phyloP scores from a whole-genome alignment of 2,329 filamentous ascomycete species.

The Penicillium frequentans region DNA sequence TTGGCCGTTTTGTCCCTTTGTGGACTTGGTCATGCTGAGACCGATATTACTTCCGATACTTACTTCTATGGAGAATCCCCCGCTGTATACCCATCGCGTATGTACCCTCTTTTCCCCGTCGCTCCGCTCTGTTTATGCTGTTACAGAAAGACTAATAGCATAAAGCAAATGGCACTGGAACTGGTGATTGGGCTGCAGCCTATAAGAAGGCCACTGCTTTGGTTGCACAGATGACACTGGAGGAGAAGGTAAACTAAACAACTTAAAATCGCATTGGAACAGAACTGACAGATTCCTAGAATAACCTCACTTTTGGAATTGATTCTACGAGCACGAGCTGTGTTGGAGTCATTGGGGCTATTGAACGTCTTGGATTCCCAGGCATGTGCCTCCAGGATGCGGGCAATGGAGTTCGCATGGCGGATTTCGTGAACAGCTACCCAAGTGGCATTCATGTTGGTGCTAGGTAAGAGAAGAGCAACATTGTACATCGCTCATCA shows the following conservation, averaged over 20 bases:
- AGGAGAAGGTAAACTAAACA: slow-evolving; percentile 15
- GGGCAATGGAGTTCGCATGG: slow-evolving; percentile 41
- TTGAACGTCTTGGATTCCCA: slow-evolving; percentile 35
- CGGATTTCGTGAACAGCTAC: slow-evolving; percentile 46
- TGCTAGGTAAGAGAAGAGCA: slow-evolving; percentile 24
- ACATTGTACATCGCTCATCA: not conserved
- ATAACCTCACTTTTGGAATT: slow-evolving; percentile 20
- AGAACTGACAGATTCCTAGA: slow-evolving; percentile 4
- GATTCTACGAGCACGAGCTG: slow-evolving; percentile 14
- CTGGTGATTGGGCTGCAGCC: slow-evolving; percentile 18
- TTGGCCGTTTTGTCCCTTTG: slow-evolving; percentile 13
- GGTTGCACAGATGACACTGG: slow-evolving; percentile 19
- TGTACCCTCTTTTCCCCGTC: too few relatives aligned
- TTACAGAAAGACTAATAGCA: not conserved
- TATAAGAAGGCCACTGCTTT: slow-evolving; percentile 16
- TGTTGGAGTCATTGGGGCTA: slow-evolving; percentile 13
- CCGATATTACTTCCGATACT: slow-evolving; percentile 32
- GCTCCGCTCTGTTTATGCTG: too few relatives aligned
- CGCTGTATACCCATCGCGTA: slow-evolving; percentile 22
- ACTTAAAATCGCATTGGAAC: too few relatives aligned
- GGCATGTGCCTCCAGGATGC: slow-evolving; percentile 45
- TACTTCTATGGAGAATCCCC: slow-evolving; percentile 21
- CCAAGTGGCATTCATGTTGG: slow-evolving; percentile 43
- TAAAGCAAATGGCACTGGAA: slow-evolving; percentile 13
- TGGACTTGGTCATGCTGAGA: slow-evolving; percentile 11